phyloP scores from a whole-genome alignment of 495 filamentous ascomycete species.

The Penicillium waksmanii region DNA sequence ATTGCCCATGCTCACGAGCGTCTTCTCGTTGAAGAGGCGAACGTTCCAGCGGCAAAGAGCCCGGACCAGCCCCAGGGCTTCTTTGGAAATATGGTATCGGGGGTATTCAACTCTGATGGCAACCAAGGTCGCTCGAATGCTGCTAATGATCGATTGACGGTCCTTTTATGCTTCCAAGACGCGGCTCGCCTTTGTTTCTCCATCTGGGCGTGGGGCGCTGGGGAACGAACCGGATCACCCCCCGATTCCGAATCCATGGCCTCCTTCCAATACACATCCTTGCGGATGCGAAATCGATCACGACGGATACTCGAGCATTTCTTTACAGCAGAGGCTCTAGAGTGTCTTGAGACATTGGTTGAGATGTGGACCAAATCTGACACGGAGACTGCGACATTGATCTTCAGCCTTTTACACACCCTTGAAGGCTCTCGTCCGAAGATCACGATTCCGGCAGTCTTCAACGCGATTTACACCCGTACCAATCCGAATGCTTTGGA shows the following conservation, averaged over 20 bases:
- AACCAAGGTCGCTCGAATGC: constrained; percentile 73
- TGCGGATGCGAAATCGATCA: constrained; percentile 87
- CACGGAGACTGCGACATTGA: constrained; percentile 44
- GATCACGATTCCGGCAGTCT: constrained; percentile 92
- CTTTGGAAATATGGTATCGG: constrained; percentile 96
- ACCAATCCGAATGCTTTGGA: constrained; percentile 85
- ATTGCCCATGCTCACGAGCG: constrained; percentile 87
- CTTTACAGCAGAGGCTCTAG: constrained; percentile 90
- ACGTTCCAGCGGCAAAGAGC: constrained; percentile 66
- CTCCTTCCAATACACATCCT: constrained; percentile 86
- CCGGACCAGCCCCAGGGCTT: constrained; percentile 88
- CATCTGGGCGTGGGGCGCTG: constrained; percentile 92
- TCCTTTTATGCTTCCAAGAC: constrained; percentile 96
- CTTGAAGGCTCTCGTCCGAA: constrained; percentile 90
- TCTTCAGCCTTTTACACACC: constrained; percentile 86
- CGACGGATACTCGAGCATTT: constrained; percentile 88
- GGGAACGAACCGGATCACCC: constrained; percentile 54
- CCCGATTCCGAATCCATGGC: constrained; percentile 73
- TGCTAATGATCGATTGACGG: constrained; percentile 92
- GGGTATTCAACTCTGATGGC: constrained; percentile 81
- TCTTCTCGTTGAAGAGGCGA: constrained; percentile 74
- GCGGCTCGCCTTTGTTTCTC: constrained; percentile 86
- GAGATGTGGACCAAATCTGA: constrained; percentile 72
- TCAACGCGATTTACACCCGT: constrained; percentile 94
- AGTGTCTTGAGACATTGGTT: constrained; percentile 88